phyloP scores from a whole-genome alignment of 495 filamentous ascomycete species.

The Penicillium verhagenii region DNA sequence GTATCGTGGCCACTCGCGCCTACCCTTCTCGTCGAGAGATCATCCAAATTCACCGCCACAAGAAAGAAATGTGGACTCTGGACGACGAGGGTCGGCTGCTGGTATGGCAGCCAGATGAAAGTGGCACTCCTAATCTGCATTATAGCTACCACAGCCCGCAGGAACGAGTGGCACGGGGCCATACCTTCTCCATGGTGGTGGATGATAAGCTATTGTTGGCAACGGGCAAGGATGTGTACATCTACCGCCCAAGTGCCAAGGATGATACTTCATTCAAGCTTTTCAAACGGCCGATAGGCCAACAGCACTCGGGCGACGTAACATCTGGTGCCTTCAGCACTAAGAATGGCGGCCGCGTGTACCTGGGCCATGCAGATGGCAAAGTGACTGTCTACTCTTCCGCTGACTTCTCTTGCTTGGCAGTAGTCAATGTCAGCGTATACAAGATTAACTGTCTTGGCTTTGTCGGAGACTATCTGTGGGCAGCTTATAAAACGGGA shows the following conservation, averaged over 20 bases:
- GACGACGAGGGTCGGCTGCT: conserved; percentile 87
- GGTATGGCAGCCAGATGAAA: conserved; percentile 80
- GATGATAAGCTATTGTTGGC: conserved; percentile 85
- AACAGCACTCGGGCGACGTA: conserved; percentile 75
- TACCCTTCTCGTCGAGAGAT: conserved; percentile 82
- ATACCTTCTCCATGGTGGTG: conserved; percentile 82
- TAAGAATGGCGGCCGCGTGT: conserved; percentile 75
- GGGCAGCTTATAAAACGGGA: conserved; percentile 95
- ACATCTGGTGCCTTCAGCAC: conserved; percentile 77
- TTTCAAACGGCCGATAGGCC: conserved; percentile 62
- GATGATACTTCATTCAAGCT: conserved; percentile 71
- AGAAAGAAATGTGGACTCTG: conserved; percentile 89
- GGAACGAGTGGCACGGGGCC: conserved; percentile 74
- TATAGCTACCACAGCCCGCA: conserved; percentile 58
- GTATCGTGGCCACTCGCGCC: conserved; percentile 60
- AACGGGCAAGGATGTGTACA: conserved; percentile 78
- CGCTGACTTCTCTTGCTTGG: conserved; percentile 68
- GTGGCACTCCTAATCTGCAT: conserved; percentile 69
- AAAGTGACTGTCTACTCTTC: conserved; percentile 90
- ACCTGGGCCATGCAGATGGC: conserved; percentile 89
- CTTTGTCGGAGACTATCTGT: conserved; percentile 80
- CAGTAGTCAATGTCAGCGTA: conserved; percentile 77
- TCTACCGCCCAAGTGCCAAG: conserved; percentile 71
- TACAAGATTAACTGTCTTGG: conserved; percentile 93
- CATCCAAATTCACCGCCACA: conserved; percentile 81